phyloP scores from a whole-genome alignment of 306 rosid species.

The Quercus rubra region DNA sequence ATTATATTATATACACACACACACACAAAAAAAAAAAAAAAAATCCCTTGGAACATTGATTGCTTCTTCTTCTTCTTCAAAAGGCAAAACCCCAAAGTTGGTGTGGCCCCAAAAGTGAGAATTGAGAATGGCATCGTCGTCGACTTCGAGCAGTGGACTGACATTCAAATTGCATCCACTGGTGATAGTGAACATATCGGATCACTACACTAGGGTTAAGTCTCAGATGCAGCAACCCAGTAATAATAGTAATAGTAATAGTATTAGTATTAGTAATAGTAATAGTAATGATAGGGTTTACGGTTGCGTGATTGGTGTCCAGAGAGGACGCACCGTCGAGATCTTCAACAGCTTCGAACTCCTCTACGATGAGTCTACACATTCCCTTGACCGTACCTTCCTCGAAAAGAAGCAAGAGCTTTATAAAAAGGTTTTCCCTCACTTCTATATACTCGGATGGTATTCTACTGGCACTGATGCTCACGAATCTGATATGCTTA shows the following conservation, averaged over 20 bases:
- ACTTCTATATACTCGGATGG: constrained; percentile 93
- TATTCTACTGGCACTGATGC: constrained; percentile 95
- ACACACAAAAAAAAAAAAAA: no score
- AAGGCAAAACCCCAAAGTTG: background rate
- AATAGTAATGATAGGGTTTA: constrained; percentile 40
- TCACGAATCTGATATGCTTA: constrained; percentile 79
- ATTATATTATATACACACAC: no score
- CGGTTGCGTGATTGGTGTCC: constrained; percentile 95
- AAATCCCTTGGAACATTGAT: background rate
- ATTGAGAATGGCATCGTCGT: constrained; percentile 68
- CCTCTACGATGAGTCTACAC: constrained; percentile 65
- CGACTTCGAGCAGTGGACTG: constrained; percentile 93
- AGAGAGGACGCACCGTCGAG: constrained; percentile 98
- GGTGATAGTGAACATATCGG: constrained; percentile 93
- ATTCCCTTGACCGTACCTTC: constrained; percentile 85
- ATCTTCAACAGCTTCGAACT: constrained; percentile 99
- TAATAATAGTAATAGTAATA: no score
- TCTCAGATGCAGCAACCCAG: constrained; percentile 53
- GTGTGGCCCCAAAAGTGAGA: background rate
- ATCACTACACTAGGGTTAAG: constrained; percentile 82
- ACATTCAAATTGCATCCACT: constrained; percentile 95
- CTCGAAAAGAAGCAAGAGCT: constrained; percentile 99
- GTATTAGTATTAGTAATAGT: no score
- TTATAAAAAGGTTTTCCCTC: constrained; percentile 90
- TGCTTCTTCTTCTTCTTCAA: background rate